Conservation (phyloP, 1,284 basidiomycete genomes). For the Moesziomyces sp. region DNA sequence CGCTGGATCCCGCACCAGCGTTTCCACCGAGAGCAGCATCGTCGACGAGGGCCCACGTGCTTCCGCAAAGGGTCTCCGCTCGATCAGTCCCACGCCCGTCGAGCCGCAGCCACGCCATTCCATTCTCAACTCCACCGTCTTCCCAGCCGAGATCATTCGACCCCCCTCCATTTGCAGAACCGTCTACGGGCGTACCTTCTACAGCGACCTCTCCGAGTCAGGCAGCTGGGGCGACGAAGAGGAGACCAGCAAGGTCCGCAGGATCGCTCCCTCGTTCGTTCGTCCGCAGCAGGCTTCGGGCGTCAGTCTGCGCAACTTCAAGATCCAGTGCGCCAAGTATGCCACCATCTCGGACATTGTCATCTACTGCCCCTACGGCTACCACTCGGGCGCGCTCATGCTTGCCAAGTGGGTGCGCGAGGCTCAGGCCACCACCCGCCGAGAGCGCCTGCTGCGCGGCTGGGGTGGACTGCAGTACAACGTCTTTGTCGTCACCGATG, state of each 20-base stretch:
- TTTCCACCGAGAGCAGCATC: constrained; percentile 37
- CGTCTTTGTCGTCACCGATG: constrained; percentile 82
- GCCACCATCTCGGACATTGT: constrained; percentile 88
- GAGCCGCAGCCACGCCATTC: constrained; percentile 54
- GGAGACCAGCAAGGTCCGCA: constrained; percentile 15
- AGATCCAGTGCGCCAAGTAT: constrained; percentile 76
- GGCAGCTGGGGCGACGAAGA: constrained; percentile 19
- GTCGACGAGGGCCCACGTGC: constrained; percentile 21
- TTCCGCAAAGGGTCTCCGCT: constrained; percentile 7
- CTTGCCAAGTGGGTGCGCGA: constrained; percentile 58
- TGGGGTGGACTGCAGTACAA: constrained; percentile 78
- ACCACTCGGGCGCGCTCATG: constrained; percentile 51
- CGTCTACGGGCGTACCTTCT: constrained; percentile 33
- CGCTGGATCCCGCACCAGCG: constrained; percentile 38
- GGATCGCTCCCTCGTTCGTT: constrained; percentile 40
- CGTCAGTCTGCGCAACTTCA: constrained; percentile 63
- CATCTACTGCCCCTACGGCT: constrained; percentile 74
- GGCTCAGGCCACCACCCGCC: constrained; percentile 57
- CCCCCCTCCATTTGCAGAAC: constrained; percentile 37
- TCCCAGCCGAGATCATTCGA: constrained; percentile 49
- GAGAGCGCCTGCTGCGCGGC: constrained; percentile 72
- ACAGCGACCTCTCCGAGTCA: constrained; percentile 19
- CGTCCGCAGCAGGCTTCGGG: constrained; percentile 50
- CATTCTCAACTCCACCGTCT: constrained; percentile 58
- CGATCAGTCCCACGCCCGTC: constrained; percentile 1